Evolutionary conservation across 495 filamentous ascomycete genomes (phyloP).

Genomic region (Talaromyces stipitatus): DNA sequence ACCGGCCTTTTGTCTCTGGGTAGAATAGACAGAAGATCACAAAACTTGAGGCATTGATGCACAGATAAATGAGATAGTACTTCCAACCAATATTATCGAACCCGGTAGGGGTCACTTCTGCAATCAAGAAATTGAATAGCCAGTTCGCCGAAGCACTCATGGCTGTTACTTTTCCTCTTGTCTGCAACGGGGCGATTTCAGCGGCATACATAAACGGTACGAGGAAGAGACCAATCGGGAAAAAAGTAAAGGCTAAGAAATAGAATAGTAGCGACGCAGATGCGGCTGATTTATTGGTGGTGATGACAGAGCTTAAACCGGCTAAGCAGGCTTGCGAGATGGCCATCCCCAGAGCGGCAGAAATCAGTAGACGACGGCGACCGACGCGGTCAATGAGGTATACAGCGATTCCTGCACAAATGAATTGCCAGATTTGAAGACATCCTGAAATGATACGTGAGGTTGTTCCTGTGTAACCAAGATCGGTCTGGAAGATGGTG

Average conservation of each 20-base stretch:
- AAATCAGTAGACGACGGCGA: constrained; percentile 47
- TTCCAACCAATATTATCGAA: constrained; percentile 54
- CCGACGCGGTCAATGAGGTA: constrained; percentile 20
- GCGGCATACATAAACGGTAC: constrained; percentile 58
- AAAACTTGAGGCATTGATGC: constrained; percentile 54
- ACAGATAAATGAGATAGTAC: constrained; percentile 56
- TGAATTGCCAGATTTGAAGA: constrained; percentile 21
- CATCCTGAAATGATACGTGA: constrained; percentile 17
- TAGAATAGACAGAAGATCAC: constrained; percentile 54
- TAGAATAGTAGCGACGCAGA: constrained; percentile 40
- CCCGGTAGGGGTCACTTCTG: constrained; percentile 54
- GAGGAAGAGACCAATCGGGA: constrained; percentile 57
- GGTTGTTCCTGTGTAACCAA: constrained; percentile 14
- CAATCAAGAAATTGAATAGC: constrained; percentile 36
- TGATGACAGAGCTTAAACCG: constrained; percentile 20
- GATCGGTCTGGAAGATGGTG: constrained; percentile 13
- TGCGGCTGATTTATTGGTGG: constrained; percentile 17
- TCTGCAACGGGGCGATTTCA: constrained; percentile 56
- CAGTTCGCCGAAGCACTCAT: constrained; percentile 38
- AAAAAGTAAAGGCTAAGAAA: constrained; percentile 59
- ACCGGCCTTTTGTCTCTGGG: constrained; percentile 56
- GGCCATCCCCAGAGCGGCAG: constrained; percentile 54
- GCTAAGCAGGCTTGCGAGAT: constrained; percentile 53
- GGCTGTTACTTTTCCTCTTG: constrained; percentile 55
- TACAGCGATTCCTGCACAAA: constrained; percentile 17